A percentile compares a stretch with the other conserved stretches of the same genome.
Conservation (phyloP, 371 early-diverging fungal genomes). For the Enteropsectra breve region DNA sequence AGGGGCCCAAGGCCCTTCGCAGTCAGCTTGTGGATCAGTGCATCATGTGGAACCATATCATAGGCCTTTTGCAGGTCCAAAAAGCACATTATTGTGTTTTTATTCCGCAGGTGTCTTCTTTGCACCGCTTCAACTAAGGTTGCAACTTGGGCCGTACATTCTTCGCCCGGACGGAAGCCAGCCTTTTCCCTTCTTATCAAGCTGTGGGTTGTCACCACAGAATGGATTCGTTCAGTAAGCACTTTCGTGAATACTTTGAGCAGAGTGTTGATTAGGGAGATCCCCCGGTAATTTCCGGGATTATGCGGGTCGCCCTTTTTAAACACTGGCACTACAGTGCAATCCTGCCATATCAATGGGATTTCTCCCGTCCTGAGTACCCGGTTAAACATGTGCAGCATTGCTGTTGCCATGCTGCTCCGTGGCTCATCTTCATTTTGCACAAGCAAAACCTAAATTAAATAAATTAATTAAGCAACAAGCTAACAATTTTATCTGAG, state of each 20-base stretch:
- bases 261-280: constrained; percentile 17
- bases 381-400: constrained; percentile 2
- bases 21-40: constrained; percentile 15
- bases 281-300: constrained; percentile 38
- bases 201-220: background rate
- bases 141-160: constrained; percentile 23
- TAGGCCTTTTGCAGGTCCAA: constrained; percentile 32
- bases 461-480: too few species aligned
- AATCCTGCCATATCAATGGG: constrained; percentile 11
- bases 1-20: constrained; percentile 6
- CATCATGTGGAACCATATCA: constrained; percentile 25
- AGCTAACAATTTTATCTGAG: too few species aligned
- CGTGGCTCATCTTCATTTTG: background rate
- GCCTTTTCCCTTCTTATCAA: constrained; percentile 17
- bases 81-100: constrained; percentile 13
- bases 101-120: constrained; percentile 4
- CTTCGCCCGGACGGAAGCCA: constrained; percentile 20
- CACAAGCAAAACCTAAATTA: too few species aligned
- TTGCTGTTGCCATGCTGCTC: background rate
- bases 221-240: constrained; percentile 7
- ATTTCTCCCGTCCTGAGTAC: background rate
- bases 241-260: constrained; percentile 21
- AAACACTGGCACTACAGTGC: constrained; percentile 19
- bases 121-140: constrained; percentile 11
- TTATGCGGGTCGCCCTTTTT: constrained; percentile 33